Base-by-base conservation (phyloP, 805 yeast genomes). In the Kuraishia cidri region DNA sequence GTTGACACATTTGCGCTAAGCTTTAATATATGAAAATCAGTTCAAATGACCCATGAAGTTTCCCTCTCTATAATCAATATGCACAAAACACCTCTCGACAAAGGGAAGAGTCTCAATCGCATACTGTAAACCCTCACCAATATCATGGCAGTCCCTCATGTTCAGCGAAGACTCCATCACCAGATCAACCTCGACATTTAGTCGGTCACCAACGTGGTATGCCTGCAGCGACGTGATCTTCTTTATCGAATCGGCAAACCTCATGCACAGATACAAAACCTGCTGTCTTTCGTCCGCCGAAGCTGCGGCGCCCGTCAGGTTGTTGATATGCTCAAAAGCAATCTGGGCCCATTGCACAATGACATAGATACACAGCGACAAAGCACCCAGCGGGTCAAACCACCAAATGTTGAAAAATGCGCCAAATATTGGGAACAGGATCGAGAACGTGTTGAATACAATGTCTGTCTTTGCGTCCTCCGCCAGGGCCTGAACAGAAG, bases 401-500 rank as follows among this genome's bases (percentile, higher is more conserved):
- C 86, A 79, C 79, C 85, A 77, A 12, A 66, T 44, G 13, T 65
- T 51, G 12, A 67, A 50, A n/a, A 50, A 43, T 34, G 64, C 58
- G 2, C 90, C 90, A 1, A 69, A 27, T 0, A 77, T 40, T 1
- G 94, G 94, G 64, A 82, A 79, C 11, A 82, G 39, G 17, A 83
- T 65, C 1, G 92, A 81, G 27, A 79, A 79, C 1, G 66, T 45
- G 56, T 83, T 83, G 62, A 82, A 82, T 3, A 81, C 67, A 21
- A 82, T 70, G 52, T 83, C 94, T 1, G 88, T 82, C 54, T 68
- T 63, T 0, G 92, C 92, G 54, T 83, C 94, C 52, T 81, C 90
- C 2, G 88, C 84, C 35, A 82, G 58, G 0, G 94, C 94, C 46
- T 75, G 80, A 2, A 83, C 79, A 0, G 87, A 75, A 12, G 79